Evolutionary conservation across 2,329 filamentous ascomycete species (phyloP).

Genomic region (Gaeumannomyces tritici): DNA sequence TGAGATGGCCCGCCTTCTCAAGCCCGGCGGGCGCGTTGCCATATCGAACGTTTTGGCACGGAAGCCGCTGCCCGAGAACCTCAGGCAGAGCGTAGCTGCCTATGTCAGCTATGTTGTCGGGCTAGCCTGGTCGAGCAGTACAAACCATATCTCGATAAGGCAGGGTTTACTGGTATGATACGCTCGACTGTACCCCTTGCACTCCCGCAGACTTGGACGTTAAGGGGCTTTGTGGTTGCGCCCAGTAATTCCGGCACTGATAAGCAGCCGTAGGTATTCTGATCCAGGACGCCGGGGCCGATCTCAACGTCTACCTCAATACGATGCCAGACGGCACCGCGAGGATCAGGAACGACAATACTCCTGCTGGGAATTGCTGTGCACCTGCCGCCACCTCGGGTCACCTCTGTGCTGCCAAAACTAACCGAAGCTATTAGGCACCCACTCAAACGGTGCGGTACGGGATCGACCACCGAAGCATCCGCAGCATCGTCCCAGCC

Average conservation of each 20-base stretch:
- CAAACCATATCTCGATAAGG: conserved; percentile 35
- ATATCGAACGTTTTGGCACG: conserved; percentile 49
- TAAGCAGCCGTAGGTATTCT: conserved; percentile 29
- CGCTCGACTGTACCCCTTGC: no score
- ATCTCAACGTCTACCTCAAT: conserved; percentile 37
- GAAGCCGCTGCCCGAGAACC: conserved; percentile 32
- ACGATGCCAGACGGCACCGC: conserved; percentile 15
- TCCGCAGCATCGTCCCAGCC: no score
- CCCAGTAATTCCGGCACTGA: no score
- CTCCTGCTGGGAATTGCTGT: no score
- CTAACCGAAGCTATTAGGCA: no score
- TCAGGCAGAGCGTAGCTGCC: conserved; percentile 38
- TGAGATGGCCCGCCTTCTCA: conserved; percentile 49
- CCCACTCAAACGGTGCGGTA: no score
- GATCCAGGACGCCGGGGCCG: conserved; percentile 33
- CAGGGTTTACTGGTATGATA: conserved; percentile 43
- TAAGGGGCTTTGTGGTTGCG: no score
- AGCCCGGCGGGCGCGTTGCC: conserved; percentile 45
- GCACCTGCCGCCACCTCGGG: no score
- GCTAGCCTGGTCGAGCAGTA: conserved; percentile 41
- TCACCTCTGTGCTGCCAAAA: no score
- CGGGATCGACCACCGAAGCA: no score
- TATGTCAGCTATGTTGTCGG: conserved; percentile 54
- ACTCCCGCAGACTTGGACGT: no score
- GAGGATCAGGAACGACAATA: no score